These are phyloP conservation scores for Colletotrichum coccodes DNA, from an alignment of 2,329 filamentous ascomycete genomes.

Conservation along the genomic window DNA sequence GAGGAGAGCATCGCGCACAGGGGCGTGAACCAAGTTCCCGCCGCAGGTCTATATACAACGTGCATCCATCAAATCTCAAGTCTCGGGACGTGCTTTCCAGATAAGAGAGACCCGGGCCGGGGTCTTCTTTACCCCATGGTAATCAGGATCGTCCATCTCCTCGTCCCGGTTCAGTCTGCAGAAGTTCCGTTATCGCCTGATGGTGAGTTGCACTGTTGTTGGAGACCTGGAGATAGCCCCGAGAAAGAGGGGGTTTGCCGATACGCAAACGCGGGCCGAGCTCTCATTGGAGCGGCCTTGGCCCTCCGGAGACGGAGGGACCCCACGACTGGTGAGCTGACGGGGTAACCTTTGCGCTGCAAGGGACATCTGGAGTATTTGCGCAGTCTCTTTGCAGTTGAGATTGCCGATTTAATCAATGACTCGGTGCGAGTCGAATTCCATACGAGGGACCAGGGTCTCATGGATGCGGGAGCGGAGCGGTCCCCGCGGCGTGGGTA, in stretches of 20 bases:
- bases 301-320: conserved; percentile 4
- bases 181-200: neutral
- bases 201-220: neutral
- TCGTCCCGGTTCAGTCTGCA: neutral
- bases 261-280: neutral
- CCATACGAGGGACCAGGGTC: too few species aligned
- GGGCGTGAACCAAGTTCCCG: neutral
- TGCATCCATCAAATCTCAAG: neutral
- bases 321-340: neutral
- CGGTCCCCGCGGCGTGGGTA: neutral
- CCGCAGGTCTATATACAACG: neutral
- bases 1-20: neutral
- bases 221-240: neutral
- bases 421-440: neutral
- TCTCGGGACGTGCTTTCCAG: neutral
- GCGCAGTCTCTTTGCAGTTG: neutral
- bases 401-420: neutral
- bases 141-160: neutral
- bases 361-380: neutral
- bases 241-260: neutral
- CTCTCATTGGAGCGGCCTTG: conserved; percentile 21
- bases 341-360: neutral
- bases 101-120: neutral
- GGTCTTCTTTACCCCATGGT: neutral
- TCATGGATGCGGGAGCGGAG: conserved; percentile 1